These are phyloP conservation scores for Fraxinus angustifolia DNA, from an alignment of 305 asterid species.

Conservation along the genomic window DNA sequence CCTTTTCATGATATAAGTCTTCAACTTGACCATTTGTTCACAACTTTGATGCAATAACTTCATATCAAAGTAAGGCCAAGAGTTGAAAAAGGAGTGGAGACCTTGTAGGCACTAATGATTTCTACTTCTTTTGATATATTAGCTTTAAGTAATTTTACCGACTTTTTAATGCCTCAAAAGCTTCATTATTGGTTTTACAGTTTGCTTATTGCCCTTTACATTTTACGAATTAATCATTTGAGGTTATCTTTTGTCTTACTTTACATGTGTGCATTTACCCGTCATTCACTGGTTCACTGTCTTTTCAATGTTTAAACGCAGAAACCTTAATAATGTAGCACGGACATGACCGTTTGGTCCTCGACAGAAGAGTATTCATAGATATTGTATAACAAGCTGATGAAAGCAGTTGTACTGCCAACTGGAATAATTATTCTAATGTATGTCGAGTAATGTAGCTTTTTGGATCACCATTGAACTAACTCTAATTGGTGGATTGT, in stretches of 20 bases:
- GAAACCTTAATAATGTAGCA: background rate
- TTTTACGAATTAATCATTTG: conserved; percentile 21
- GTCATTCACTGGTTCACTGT: background rate
- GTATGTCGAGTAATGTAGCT: background rate
- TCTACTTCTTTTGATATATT: conserved; percentile 48
- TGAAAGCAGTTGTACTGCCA: background rate
- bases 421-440: background rate
- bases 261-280: background rate
- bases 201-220: conserved; percentile 30
- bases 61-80: conserved; percentile 34
- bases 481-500: background rate
- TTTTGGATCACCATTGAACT: background rate
- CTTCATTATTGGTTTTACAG: conserved; percentile 31
- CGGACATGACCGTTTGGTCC: background rate
- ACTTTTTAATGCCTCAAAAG: conserved; percentile 37
- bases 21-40: conserved; percentile 49
- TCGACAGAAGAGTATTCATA: background rate
- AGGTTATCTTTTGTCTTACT: background rate
- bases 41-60: conserved; percentile 39
- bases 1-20: conserved; percentile 39
- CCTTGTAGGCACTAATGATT: conserved; percentile 35
- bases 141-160: conserved; percentile 32
- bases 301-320: background rate
- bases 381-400: background rate
- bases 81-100: conserved; percentile 29